These are phyloP conservation scores for Rhodotorula sp. DNA, from an alignment of 1,284 basidiomycete genomes.

Conservation along the genomic window DNA sequence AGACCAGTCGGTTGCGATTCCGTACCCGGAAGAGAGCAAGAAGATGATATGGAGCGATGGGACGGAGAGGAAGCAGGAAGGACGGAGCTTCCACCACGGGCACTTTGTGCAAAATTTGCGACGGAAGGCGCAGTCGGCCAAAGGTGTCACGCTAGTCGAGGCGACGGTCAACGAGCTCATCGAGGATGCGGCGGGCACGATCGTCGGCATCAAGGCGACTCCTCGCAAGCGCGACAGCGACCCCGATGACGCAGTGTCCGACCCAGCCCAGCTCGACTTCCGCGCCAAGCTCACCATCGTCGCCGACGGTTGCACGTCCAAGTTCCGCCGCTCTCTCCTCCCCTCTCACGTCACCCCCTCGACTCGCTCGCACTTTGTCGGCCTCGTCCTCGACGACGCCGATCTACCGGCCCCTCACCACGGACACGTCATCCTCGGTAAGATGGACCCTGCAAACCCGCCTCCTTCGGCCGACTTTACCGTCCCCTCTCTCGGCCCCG, in stretches of 20 bases:
- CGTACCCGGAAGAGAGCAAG: slow-evolving; percentile 71
- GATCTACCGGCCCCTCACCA: slow-evolving; percentile 75
- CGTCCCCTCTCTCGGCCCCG: slow-evolving; percentile 60
- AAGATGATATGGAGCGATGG: slow-evolving; percentile 46
- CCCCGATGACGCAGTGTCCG: not conserved
- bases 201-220: slow-evolving; percentile 64
- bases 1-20: slow-evolving; percentile 68
- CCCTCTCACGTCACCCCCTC: slow-evolving; percentile 55
- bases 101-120: slow-evolving; percentile 79
- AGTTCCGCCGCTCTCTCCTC: slow-evolving; percentile 58
- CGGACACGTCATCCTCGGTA: slow-evolving; percentile 78
- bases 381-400: slow-evolving; percentile 71
- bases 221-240: slow-evolving; percentile 48
- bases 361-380: slow-evolving; percentile 76
- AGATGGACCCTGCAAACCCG: slow-evolving; percentile 15
- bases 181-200: slow-evolving; percentile 49
- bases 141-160: slow-evolving; percentile 68
- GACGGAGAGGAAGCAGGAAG: slow-evolving; percentile 50
- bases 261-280: slow-evolving; percentile 45
- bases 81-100: slow-evolving; percentile 93
- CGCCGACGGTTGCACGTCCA: slow-evolving; percentile 93
- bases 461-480: not conserved
- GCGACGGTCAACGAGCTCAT: slow-evolving; percentile 75
- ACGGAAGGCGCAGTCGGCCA: slow-evolving; percentile 57
- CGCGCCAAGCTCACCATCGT: slow-evolving; percentile 78